phyloP scores from a whole-genome alignment of 768 basidiomycete genomes.

The Collybia sordida region DNA sequence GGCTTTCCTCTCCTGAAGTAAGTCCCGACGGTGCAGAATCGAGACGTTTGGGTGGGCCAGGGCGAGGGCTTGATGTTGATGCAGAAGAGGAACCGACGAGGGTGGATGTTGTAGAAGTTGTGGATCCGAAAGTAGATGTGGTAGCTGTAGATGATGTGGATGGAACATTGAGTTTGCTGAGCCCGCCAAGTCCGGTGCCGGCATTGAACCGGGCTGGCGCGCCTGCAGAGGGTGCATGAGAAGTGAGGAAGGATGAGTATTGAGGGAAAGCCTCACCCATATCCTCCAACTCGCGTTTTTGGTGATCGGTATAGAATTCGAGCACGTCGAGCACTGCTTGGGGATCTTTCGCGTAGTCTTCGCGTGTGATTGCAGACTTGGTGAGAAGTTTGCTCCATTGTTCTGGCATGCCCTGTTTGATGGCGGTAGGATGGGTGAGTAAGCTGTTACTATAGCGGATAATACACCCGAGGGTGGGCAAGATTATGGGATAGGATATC shows the following conservation, averaged over 20 bases:
- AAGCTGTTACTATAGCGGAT: not conserved
- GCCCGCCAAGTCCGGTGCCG: constrained; percentile 88
- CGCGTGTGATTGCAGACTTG: constrained; percentile 95
- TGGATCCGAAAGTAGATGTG: constrained; percentile 14
- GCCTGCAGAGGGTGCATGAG: constrained; percentile 25
- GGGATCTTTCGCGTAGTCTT: constrained; percentile 96
- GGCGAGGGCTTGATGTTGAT: not conserved
- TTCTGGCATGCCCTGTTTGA: constrained; percentile 83
- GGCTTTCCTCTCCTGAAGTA: constrained; percentile 41
- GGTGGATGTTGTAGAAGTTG: too few species aligned
- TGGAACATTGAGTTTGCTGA: constrained; percentile 40
- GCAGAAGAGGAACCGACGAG: too few species aligned
- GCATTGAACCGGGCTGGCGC: constrained; percentile 84
- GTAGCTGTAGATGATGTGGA: constrained; percentile 17
- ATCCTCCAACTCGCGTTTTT: constrained; percentile 88
- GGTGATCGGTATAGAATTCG: constrained; percentile 97
- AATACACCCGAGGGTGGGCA: too few species aligned
- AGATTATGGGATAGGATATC: too few species aligned
- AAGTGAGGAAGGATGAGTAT: constrained; percentile 18
- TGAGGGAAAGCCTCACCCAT: constrained; percentile 28
- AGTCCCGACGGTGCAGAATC: constrained; percentile 43
- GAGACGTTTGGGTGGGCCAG: constrained; percentile 30
- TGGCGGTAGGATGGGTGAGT: constrained; percentile 2
- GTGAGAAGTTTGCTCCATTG: constrained; percentile 98
- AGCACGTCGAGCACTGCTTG: constrained; percentile 97